These are phyloP conservation scores for Scheffersomyces stambukii DNA, from an alignment of 1,139 yeast species.

Conservation along the genomic window DNA sequence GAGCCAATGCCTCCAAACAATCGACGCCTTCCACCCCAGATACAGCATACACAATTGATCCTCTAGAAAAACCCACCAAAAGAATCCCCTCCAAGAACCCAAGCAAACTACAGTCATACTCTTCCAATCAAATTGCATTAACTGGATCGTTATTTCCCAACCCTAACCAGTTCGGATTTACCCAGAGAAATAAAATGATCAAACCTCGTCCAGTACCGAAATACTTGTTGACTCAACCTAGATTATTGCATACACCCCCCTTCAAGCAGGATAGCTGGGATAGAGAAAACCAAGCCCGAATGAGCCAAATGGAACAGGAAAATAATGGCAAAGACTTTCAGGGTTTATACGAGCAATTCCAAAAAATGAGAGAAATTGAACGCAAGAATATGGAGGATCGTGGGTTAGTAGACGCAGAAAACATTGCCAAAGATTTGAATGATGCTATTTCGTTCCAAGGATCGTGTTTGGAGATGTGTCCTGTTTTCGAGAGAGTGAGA, in stretches of 20 bases:
- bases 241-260: conserved; percentile 31
- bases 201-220: conserved; percentile 29
- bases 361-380: conserved; percentile 72
- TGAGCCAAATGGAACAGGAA: conserved; percentile 32
- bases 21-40: too few relatives aligned
- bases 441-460: conserved; percentile 90
- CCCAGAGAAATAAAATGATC: conserved; percentile 2
- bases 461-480: conserved; percentile 92
- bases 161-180: conserved; percentile 31
- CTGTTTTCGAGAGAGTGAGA: conserved; percentile 85
- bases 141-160: conserved; percentile 28
- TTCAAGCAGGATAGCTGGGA: conserved; percentile 41
- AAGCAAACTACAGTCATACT: conserved; percentile 18
- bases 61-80: conserved; percentile 18
- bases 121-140: conserved; percentile 17
- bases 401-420: conserved; percentile 87
- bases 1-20: too few relatives aligned
- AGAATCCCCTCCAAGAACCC: conserved; percentile 21
- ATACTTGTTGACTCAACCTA: conserved; percentile 33
- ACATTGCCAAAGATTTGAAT: conserved; percentile 70
- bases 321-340: conserved; percentile 36
- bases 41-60: too few relatives aligned
- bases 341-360: conserved; percentile 51
- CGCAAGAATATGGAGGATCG: conserved; percentile 73
- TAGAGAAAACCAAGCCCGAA: conserved; percentile 34